Conservation (phyloP, 2,329 filamentous ascomycete species). For the Paramyrothecium roridum region DNA sequence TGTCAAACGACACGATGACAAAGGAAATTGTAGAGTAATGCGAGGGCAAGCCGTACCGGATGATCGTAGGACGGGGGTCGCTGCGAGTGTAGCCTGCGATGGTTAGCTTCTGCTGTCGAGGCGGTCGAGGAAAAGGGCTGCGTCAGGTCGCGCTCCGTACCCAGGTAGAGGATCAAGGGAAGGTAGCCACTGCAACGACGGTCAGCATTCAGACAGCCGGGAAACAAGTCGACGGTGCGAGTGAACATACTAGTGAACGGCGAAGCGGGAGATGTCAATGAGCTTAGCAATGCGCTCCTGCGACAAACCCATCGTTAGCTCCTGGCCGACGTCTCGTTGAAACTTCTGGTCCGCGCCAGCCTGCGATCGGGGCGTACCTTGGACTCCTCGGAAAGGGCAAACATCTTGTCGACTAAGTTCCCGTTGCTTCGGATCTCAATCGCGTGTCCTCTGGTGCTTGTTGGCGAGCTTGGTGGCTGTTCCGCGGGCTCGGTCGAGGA, state of each 20-base stretch:
- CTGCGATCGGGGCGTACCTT: constrained; percentile 64
- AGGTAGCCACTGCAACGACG: constrained; percentile 74
- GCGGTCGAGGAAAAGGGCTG: constrained; percentile 1
- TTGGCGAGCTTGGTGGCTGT: too few relatives aligned
- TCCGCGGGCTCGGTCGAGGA: too few relatives aligned
- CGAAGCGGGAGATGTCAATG: constrained; percentile 90
- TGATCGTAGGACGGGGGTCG: constrained; percentile 77
- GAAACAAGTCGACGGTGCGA: neutral
- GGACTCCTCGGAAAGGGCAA: constrained; percentile 87
- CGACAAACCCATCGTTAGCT: constrained; percentile 3
- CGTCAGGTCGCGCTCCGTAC: constrained; percentile 45
- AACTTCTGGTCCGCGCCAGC: neutral
- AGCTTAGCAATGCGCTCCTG: constrained; percentile 97
- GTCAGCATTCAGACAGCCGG: constrained; percentile 26
- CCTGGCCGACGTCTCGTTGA: too few relatives aligned
- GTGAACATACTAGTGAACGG: constrained; percentile 85
- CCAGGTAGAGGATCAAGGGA: constrained; percentile 93
- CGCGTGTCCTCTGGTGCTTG: too few relatives aligned
- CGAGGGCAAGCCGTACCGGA: constrained; percentile 40
- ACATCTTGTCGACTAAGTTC: constrained; percentile 40
- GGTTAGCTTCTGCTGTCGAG: constrained; percentile 11
- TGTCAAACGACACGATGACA: neutral
- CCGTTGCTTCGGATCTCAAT: too few relatives aligned
- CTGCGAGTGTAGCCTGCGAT: constrained; percentile 83
- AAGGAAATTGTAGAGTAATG: neutral